phyloP scores from a whole-genome alignment of 2,329 filamentous ascomycete genomes.

The Ophiocordyceps unilateralis region DNA sequence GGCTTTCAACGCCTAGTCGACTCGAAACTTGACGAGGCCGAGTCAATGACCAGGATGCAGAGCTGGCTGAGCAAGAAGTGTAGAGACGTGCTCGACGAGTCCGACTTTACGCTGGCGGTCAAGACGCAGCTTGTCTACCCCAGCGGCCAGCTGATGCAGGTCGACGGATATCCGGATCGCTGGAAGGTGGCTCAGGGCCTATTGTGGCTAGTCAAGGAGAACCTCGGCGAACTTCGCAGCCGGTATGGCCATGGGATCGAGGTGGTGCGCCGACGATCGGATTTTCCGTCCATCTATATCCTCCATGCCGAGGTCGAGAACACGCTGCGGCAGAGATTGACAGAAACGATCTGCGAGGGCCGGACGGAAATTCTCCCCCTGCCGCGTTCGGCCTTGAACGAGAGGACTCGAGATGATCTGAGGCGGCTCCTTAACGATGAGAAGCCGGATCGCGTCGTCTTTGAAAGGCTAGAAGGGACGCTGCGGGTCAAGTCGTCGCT shows the following conservation, averaged over 20 bases:
- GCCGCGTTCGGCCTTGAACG: background rate
- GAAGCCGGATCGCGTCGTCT: background rate
- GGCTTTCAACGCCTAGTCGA: constrained; percentile 39
- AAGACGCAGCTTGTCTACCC: constrained; percentile 42
- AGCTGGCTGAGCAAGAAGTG: constrained; percentile 27
- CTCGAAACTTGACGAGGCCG: constrained; percentile 19
- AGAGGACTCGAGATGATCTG: background rate
- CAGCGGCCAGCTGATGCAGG: constrained; percentile 24
- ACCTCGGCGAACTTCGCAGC: constrained; percentile 18
- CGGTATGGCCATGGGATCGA: constrained; percentile 23
- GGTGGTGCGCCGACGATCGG: constrained; percentile 19
- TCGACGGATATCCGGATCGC: constrained; percentile 35
- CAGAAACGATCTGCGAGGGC: constrained; percentile 21
- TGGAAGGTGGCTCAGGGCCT: constrained; percentile 29
- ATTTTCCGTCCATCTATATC: constrained; percentile 41
- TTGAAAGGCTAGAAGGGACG: background rate
- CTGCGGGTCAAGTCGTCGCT: background rate
- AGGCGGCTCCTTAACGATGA: background rate
- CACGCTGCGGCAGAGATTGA: constrained; percentile 20
- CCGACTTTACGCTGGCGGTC: constrained; percentile 34
- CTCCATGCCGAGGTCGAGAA: constrained; percentile 29
- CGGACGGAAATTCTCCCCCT: constrained; percentile 4
- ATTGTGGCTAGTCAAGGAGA: constrained; percentile 20
- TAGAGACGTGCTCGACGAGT: constrained; percentile 50
- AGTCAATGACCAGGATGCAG: constrained; percentile 31